Evolutionary conservation across 495 filamentous ascomycete genomes (phyloP).

Genomic region (Talaromyces liani): DNA sequence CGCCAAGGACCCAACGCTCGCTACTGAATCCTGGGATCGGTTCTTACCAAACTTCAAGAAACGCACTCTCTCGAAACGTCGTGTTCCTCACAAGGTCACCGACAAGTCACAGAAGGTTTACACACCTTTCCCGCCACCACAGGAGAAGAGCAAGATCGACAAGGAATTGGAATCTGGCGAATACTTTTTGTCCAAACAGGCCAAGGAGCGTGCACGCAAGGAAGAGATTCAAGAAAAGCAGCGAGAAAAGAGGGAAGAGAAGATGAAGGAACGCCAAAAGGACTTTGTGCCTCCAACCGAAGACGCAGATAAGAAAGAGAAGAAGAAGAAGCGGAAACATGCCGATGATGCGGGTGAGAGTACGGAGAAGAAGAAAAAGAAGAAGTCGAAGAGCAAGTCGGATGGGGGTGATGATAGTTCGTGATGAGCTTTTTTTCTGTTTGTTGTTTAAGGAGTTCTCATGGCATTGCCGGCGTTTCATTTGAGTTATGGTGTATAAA

Average conservation of each 20-base stretch:
- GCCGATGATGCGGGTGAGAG: conserved; percentile 43
- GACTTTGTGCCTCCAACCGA: conserved; percentile 84
- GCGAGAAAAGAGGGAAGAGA: conserved; percentile 78
- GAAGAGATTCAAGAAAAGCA: conserved; percentile 75
- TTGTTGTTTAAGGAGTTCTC: background rate
- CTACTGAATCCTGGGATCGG: conserved; percentile 84
- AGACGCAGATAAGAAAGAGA: conserved; percentile 38
- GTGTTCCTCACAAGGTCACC: conserved; percentile 73
- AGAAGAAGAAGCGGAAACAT: conserved; percentile 54
- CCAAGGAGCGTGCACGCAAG: conserved; percentile 73
- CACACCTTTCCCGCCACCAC: conserved; percentile 68
- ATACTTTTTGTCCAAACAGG: conserved; percentile 89
- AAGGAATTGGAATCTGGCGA: conserved; percentile 96
- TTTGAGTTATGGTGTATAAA: background rate
- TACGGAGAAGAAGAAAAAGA: conserved; percentile 31
- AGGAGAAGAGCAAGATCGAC: conserved; percentile 96
- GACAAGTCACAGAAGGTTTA: conserved; percentile 94
- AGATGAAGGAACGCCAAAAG: conserved; percentile 74
- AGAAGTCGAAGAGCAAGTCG: conserved; percentile 17
- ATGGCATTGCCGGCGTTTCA: conserved; percentile 2
- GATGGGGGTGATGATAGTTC: background rate
- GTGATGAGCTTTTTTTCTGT: background rate
- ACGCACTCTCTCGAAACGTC: conserved; percentile 77
- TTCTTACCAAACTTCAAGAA: conserved; percentile 99
- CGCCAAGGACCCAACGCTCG: conserved; percentile 87